Conservation (phyloP, 345 rosid genomes). For the Boechera divaricarpa region DNA sequence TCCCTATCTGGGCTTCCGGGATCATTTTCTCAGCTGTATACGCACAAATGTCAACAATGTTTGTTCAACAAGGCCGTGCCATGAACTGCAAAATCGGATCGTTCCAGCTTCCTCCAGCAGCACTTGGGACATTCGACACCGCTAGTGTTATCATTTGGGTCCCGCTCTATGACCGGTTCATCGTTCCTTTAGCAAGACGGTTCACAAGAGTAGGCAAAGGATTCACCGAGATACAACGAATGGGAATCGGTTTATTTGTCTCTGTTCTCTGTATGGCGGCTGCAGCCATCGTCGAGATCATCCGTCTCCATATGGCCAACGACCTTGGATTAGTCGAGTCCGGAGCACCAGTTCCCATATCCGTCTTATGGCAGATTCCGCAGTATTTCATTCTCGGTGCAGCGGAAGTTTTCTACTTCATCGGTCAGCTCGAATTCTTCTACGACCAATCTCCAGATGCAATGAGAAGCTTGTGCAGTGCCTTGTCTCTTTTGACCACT, state of each 20-base stretch:
- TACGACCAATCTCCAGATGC: constrained; percentile 97
- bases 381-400: constrained; percentile 90
- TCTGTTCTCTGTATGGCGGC: constrained; percentile 78
- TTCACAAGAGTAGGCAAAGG: constrained; percentile 89
- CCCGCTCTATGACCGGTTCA: constrained; percentile 75
- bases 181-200: constrained; percentile 78
- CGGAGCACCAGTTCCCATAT: constrained; percentile 65
- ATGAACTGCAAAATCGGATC: constrained; percentile 89
- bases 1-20: constrained; percentile 94
- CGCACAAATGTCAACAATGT: constrained; percentile 92
- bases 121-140: constrained; percentile 79
- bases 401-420: constrained; percentile 81
- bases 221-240: constrained; percentile 85
- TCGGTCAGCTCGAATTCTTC: constrained; percentile 91
- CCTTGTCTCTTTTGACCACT: constrained; percentile 70
- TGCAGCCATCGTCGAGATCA: constrained; percentile 83
- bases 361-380: constrained; percentile 88
- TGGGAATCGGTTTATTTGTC: constrained; percentile 89
- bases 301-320: constrained; percentile 65
- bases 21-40: constrained; percentile 82
- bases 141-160: constrained; percentile 87
- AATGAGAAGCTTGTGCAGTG: constrained; percentile 89
- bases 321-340: constrained; percentile 72
- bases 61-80: constrained; percentile 90
- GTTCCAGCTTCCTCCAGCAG: constrained; percentile 85